A percentile compares a stretch with the other conserved stretches of the same genome.
Conservation (phyloP, 805 yeast genomes). For the Metahyphopichia silvanorum region DNA sequence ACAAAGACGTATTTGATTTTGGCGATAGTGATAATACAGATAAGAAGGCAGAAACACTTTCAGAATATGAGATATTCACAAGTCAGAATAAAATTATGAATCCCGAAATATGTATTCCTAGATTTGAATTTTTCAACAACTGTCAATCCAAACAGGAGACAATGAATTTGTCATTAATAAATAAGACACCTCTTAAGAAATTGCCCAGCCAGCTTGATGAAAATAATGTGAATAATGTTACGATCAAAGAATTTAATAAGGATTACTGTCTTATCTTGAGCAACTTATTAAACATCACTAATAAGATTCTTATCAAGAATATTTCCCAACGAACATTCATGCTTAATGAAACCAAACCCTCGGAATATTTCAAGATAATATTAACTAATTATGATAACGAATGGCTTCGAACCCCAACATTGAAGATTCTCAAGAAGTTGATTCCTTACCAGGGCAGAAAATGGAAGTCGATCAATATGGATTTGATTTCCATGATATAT, state of each 20-base stretch:
- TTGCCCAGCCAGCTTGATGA: slow-evolving; percentile 24
- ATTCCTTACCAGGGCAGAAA: slow-evolving; percentile 91
- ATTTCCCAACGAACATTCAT: slow-evolving; percentile 67
- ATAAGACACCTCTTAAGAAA: slow-evolving; percentile 23
- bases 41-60: slow-evolving; percentile 7
- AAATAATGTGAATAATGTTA: slow-evolving; percentile 22
- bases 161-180: slow-evolving; percentile 23
- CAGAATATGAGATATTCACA: slow-evolving; percentile 30
- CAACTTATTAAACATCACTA: slow-evolving; percentile 53
- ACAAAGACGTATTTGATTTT: slow-evolving; percentile 6
- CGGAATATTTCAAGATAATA: slow-evolving; percentile 56
- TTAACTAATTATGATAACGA: slow-evolving; percentile 57
- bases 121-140: slow-evolving; percentile 34
- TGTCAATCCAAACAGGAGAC: slow-evolving; percentile 18
- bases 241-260: slow-evolving; percentile 27
- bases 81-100: slow-evolving; percentile 40
- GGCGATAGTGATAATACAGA: slow-evolving; percentile 1
- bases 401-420: slow-evolving; percentile 62
- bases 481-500: slow-evolving; percentile 82
- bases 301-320: slow-evolving; percentile 60
- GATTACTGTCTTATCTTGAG: slow-evolving; percentile 47
- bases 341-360: slow-evolving; percentile 59
- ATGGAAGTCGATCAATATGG: slow-evolving; percentile 94
- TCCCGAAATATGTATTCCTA: slow-evolving; percentile 30
- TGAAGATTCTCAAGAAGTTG: slow-evolving; percentile 71